Evolutionary conservation across 2,329 filamentous ascomycete genomes (phyloP).

Genomic region (Stemphylium beticola): DNA sequence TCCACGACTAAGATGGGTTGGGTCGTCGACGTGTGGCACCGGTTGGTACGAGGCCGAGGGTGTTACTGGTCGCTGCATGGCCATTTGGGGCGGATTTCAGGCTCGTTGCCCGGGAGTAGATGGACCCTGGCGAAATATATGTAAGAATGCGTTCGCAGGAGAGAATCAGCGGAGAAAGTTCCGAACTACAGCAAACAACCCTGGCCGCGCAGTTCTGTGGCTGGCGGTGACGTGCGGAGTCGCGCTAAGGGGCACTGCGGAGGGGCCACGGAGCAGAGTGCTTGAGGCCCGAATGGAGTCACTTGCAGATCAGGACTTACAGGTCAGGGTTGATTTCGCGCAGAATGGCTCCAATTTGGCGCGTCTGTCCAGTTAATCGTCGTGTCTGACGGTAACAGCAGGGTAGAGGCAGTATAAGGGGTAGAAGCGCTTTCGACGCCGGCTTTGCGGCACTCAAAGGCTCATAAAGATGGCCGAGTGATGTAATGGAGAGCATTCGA

Average conservation of each 20-base stretch:
- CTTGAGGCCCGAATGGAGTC: slow-evolving; percentile 11
- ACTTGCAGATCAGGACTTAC: slow-evolving; percentile 16
- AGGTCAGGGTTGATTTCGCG: not conserved
- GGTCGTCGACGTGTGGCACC: slow-evolving; percentile 46
- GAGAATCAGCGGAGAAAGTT: not conserved
- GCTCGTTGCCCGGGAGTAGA: slow-evolving; percentile 7
- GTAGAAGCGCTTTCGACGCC: slow-evolving; percentile 10
- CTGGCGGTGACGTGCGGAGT: slow-evolving; percentile 27
- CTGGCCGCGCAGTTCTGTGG: slow-evolving; percentile 19
- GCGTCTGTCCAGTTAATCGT: not conserved
- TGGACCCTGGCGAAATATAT: slow-evolving; percentile 13
- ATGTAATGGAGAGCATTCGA: slow-evolving; percentile 23
- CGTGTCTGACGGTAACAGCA: not conserved
- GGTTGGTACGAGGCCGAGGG: slow-evolving; percentile 39
- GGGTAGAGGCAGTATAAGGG: not conserved
- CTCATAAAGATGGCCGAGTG: slow-evolving; percentile 6
- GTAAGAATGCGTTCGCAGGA: slow-evolving; percentile 8
- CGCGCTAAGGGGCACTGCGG: slow-evolving; percentile 15
- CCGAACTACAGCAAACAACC: slow-evolving; percentile 11
- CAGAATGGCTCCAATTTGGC: not conserved
- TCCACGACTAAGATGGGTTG: slow-evolving; percentile 45
- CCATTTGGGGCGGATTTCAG: slow-evolving; percentile 25
- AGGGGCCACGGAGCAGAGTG: slow-evolving; percentile 27
- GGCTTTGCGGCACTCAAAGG: slow-evolving; percentile 14
- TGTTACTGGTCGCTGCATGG: slow-evolving; percentile 32